phyloP scores from a whole-genome alignment of 164 flowering plant genomes.

The Tinospora cordifolia region DNA sequence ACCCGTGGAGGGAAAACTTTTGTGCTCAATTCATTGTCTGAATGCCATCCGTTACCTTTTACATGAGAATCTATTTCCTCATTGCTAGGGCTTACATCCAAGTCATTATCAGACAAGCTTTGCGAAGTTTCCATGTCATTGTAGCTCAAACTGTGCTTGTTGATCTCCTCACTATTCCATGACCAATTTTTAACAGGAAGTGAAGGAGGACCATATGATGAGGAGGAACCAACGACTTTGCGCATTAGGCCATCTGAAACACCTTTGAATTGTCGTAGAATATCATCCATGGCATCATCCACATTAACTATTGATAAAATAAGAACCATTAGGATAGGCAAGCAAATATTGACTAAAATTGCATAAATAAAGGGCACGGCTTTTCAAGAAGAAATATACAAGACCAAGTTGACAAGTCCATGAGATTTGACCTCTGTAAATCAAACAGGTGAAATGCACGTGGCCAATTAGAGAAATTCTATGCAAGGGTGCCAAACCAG shows the following conservation, averaged over 20 bases:
- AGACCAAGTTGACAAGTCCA: neutral
- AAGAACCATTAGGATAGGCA: constrained; percentile 1
- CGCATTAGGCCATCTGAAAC: constrained; percentile 85
- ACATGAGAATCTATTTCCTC: constrained; percentile 25
- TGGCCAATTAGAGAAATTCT: no score
- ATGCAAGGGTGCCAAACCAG: no score
- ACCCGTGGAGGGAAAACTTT: constrained; percentile 49
- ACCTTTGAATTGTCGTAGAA: constrained; percentile 87
- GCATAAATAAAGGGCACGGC: neutral
- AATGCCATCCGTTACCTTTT: constrained; percentile 60
- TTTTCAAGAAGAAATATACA: neutral
- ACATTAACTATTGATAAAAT: constrained; percentile 63
- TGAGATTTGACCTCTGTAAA: neutral
- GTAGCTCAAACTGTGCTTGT: constrained; percentile 26
- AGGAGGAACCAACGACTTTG: constrained; percentile 61
- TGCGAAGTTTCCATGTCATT: constrained; percentile 34
- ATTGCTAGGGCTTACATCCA: constrained; percentile 31
- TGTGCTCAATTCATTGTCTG: constrained; percentile 74
- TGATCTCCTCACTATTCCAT: constrained; percentile 50
- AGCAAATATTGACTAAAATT: neutral
- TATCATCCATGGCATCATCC: constrained; percentile 97
- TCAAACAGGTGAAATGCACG: no score
- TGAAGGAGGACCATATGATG: constrained; percentile 33
- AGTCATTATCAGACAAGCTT: constrained; percentile 58
- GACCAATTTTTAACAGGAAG: constrained; percentile 30